These are phyloP conservation scores for Microsporum ferrugineum DNA, from an alignment of 2,329 filamentous ascomycete genomes.

Conservation along the genomic window DNA sequence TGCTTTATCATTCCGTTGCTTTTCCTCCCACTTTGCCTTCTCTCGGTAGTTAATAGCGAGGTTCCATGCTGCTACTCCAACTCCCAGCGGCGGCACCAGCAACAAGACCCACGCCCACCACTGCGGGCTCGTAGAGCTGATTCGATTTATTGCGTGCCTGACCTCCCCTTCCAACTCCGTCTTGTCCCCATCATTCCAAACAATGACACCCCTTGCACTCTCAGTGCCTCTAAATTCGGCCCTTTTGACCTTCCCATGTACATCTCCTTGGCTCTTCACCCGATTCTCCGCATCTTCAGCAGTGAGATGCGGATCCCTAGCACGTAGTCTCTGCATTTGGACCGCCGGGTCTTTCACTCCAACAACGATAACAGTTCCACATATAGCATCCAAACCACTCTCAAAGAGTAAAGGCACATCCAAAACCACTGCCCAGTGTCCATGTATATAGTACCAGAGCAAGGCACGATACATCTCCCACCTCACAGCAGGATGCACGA, in stretches of 20 bases:
- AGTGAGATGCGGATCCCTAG: constrained; percentile 64
- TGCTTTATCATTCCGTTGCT: constrained; percentile 48
- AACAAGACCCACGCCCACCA: constrained; percentile 74
- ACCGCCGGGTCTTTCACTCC: constrained; percentile 66
- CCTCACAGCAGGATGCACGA: constrained; percentile 85
- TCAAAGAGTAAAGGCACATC: constrained; percentile 92
- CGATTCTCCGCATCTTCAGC: constrained; percentile 80
- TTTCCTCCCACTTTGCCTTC: constrained; percentile 58
- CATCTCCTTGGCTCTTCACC: constrained; percentile 75
- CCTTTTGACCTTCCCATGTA: constrained; percentile 68
- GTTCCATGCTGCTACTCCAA: constrained; percentile 56
- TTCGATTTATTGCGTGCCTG: constrained; percentile 49
- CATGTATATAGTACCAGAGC: constrained; percentile 58
- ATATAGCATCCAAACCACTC: constrained; percentile 71
- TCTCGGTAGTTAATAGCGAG: constrained; percentile 60
- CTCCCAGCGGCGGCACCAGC: constrained; percentile 63
- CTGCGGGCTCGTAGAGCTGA: constrained; percentile 53
- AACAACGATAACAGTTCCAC: constrained; percentile 76
- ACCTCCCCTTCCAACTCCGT: constrained; percentile 60
- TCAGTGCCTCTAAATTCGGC: constrained; percentile 52
- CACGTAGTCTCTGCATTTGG: constrained; percentile 69
- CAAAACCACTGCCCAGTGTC: constrained; percentile 79
- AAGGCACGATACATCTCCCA: constrained; percentile 68
- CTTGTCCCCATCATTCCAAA: constrained; percentile 78
- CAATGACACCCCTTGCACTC: constrained; percentile 55